A percentile compares a stretch with the other conserved stretches of the same genome.
These are phyloP conservation scores for Ceratobasidium papillatum DNA, from an alignment of 1,284 basidiomycete genomes.

Conservation along the genomic window DNA sequence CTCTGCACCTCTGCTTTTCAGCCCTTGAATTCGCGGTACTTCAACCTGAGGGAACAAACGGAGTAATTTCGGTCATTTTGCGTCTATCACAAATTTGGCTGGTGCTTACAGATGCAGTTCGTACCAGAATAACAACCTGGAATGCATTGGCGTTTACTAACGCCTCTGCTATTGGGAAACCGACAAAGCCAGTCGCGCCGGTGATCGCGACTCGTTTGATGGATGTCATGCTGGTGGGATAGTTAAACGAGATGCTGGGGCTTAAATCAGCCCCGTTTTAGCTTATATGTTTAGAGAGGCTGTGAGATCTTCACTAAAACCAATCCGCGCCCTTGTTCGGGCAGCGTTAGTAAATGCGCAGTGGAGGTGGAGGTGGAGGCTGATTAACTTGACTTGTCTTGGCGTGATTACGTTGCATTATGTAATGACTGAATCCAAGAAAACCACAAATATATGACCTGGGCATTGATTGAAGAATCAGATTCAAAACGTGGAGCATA, in stretches of 20 bases:
- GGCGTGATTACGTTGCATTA: too few relatives aligned
- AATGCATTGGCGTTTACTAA: conserved; percentile 1
- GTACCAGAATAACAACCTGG: conserved; percentile 14
- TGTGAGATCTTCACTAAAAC: too few relatives aligned
- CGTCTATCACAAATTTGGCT: background rate
- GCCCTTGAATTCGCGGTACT: conserved; percentile 14
- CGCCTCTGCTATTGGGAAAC: conserved; percentile 11
- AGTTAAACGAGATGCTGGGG: too few relatives aligned
- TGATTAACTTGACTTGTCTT: too few relatives aligned
- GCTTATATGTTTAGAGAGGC: too few relatives aligned
- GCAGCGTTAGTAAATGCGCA: background rate
- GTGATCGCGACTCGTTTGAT: conserved; percentile 24
- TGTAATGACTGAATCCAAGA: too few relatives aligned
- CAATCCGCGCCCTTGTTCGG: too few relatives aligned
- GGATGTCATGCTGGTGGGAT: background rate
- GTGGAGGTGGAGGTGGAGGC: background rate
- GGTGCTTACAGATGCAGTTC: conserved; percentile 5
- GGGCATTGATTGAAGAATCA: too few relatives aligned
- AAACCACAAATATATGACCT: too few relatives aligned
- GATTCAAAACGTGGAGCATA: too few relatives aligned
- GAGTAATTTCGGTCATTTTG: background rate
- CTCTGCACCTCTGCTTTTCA: background rate
- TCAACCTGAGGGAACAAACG: background rate
- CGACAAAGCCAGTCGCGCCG: conserved; percentile 22
- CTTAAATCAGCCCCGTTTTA: too few relatives aligned